These are phyloP conservation scores for Coprinopsis cinerea DNA, from an alignment of 768 basidiomycete genomes.

Conservation along the genomic window DNA sequence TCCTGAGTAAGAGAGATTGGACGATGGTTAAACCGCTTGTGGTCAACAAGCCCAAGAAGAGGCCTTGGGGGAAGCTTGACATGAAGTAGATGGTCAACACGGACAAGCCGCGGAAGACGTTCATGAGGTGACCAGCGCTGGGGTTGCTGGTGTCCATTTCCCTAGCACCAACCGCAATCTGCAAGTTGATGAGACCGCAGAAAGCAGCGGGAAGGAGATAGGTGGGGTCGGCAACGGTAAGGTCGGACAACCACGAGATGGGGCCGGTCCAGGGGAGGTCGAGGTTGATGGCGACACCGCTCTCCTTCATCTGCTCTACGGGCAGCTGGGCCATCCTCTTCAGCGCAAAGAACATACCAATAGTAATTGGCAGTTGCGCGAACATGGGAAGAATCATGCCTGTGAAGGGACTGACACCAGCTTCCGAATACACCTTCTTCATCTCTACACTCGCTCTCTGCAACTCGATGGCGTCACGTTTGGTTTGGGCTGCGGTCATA, in stretches of 20 bases:
- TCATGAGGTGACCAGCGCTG: slow-evolving; percentile 62
- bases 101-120: slow-evolving; percentile 55
- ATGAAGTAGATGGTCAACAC: slow-evolving; percentile 42
- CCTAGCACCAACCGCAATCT: slow-evolving; percentile 58
- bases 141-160: slow-evolving; percentile 54
- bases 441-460: slow-evolving; percentile 48
- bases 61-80: slow-evolving; percentile 50
- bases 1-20: slow-evolving; percentile 46
- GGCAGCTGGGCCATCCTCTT: slow-evolving; percentile 66
- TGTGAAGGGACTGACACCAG: slow-evolving; percentile 53
- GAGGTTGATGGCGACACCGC: slow-evolving; percentile 42
- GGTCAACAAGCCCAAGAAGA: slow-evolving; percentile 37
- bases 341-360: slow-evolving; percentile 81
- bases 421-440: slow-evolving; percentile 51
- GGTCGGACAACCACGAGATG: slow-evolving; percentile 54
- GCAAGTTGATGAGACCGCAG: slow-evolving; percentile 57
- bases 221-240: slow-evolving; percentile 74
- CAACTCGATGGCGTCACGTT: slow-evolving; percentile 41
- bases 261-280: background rate
- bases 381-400: slow-evolving; percentile 46
- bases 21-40: slow-evolving; percentile 37
- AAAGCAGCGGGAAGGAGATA: slow-evolving; percentile 61
- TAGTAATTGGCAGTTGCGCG: slow-evolving; percentile 68
- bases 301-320: slow-evolving; percentile 66
- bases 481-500: slow-evolving; percentile 28